Conservation (phyloP, 2,329 filamentous ascomycete genomes). For the Myriosclerotinia duriaeana region DNA sequence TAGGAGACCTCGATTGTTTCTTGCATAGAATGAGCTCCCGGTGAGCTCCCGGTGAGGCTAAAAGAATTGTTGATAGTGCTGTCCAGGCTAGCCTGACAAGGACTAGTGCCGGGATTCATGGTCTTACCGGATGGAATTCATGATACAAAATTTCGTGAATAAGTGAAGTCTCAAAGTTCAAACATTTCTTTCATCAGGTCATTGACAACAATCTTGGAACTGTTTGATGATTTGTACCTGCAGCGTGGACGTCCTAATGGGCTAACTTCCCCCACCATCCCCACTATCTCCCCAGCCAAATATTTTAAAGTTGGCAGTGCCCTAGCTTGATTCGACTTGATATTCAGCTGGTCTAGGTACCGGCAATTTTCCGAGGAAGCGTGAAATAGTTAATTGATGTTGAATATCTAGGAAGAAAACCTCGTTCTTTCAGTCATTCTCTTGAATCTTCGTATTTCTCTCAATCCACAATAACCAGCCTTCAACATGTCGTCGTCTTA, state of each 20-base stretch:
- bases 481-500: constrained; percentile 52
- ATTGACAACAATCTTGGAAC: not conserved
- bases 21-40: not conserved
- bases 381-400: not conserved
- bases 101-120: not conserved
- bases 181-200: not conserved
- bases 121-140: not conserved
- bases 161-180: not conserved
- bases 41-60: not conserved
- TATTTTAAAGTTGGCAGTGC: constrained; percentile 5
- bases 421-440: not conserved
- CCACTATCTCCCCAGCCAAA: constrained; percentile 7
- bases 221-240: constrained; percentile 2
- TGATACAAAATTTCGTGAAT: not conserved
- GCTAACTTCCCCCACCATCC: not conserved
- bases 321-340: not conserved
- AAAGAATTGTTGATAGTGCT: not conserved
- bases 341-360: constrained; percentile 18
- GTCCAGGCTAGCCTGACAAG: not conserved
- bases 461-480: not conserved
- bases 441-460: not conserved
- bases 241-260: not conserved
- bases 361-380: constrained; percentile 1
- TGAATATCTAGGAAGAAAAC: not conserved
- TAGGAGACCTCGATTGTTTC: too few relatives aligned